These are phyloP conservation scores for Malassezia restricta DNA, from an alignment of 1,284 basidiomycete genomes.

Conservation along the genomic window DNA sequence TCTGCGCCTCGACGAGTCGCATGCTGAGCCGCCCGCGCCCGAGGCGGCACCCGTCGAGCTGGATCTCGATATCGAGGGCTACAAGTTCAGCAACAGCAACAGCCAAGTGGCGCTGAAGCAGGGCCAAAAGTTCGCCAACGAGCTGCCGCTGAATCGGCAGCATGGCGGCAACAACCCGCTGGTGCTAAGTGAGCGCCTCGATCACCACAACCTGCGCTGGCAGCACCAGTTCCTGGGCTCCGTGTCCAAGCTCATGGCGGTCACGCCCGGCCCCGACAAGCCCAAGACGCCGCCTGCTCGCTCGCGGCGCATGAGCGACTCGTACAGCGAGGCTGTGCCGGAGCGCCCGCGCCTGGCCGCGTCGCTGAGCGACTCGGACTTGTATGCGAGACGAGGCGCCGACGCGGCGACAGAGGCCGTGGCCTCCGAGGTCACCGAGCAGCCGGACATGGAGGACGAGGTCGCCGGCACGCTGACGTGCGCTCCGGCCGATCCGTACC, in stretches of 20 bases:
- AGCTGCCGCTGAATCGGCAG: slow-evolving; percentile 32
- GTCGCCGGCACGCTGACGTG: slow-evolving; percentile 44
- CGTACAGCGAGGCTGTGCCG: background rate
- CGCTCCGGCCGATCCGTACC: slow-evolving; percentile 48
- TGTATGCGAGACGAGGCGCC: background rate
- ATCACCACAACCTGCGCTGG: slow-evolving; percentile 16
- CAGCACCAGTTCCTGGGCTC: slow-evolving; percentile 4
- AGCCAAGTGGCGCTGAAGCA: slow-evolving; percentile 31
- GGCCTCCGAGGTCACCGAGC: background rate
- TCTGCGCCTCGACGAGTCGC: slow-evolving; percentile 24
- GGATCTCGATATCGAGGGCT: slow-evolving; percentile 42
- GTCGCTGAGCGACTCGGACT: slow-evolving; percentile 13
- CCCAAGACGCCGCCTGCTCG: background rate
- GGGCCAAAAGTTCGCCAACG: slow-evolving; percentile 37
- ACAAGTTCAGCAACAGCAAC: slow-evolving; percentile 42
- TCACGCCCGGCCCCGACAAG: background rate
- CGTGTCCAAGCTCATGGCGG: background rate
- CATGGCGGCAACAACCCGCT: slow-evolving; percentile 36
- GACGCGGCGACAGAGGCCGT: background rate
- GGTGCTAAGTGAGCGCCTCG: slow-evolving; percentile 13
- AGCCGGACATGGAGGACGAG: background rate
- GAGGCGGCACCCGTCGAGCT: slow-evolving; percentile 2
- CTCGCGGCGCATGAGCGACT: slow-evolving; percentile 11
- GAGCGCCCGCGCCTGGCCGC: background rate
- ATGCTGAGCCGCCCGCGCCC: background rate